Evolutionary conservation across 106 monocot genomes (phyloP), one percentile per base, ranked within the genome.

Genomic region (Allium cepa): DNA sequence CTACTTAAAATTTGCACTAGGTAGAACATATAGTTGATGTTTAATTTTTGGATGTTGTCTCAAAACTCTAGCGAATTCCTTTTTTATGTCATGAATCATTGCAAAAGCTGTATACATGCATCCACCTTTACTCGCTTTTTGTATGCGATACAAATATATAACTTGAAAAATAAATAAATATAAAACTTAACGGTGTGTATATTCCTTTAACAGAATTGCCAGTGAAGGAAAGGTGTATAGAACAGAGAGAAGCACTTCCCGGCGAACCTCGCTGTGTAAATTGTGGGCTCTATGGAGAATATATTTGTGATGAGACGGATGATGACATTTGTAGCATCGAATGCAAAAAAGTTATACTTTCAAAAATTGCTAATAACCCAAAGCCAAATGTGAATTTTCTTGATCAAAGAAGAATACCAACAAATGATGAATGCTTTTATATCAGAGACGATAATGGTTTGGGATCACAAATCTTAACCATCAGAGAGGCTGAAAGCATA

Each of bases 351-450:
- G 74, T 70, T 53, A 71, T 94, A 69, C 87, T 94, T 62, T 67
- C 79, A 17, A 71, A 65, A 64, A 61, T 77, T 61, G 51, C 76
- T 48, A 73, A 60, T 14, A 7, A 63, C 49, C 57, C 61, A 45
- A 83, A 73, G 55, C 57, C 65, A 16, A 69, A 64, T 60, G 46
- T 6, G 57, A 69, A 52, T 65, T 15, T 36, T 46, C 46, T 12
- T 69, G 52, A n/a, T 47, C 17, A 50, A 12, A 83, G 76, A 61
- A 83, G 79, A 61, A 1, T 90, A 65, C 78, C 79, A 16, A 59
- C 57, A 49, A 22, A 10, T 26, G 94, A 94, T 67, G 90, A 94
- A 51, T 90, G 94, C 56, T 76, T 90, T 68, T 94, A 90, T 74
- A 77, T 94, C 55, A 78, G 72, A 69, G 85, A 85, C 26, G 57